Evolutionary conservation across 768 basidiomycete genomes (phyloP), one percentile per base, ranked within the genome.

Genomic region (Leccinum subtestaceum): DNA sequence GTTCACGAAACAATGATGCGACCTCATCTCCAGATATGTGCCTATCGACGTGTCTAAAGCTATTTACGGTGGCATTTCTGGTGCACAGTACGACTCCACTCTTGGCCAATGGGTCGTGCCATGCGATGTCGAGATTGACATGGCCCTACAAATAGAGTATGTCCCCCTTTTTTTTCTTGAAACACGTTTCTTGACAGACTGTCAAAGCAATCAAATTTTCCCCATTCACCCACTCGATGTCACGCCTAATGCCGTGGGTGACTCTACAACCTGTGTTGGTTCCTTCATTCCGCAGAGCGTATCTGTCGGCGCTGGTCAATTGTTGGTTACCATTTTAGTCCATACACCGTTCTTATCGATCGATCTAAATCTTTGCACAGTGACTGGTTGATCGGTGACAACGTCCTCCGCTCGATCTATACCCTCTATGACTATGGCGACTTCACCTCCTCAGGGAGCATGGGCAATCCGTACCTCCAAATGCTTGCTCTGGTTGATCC

Each of bases 361-460:
- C 31, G 19, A 34, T 53, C 58, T 66, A 43, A 67, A 47, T 27
- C 17, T 52, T 54, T 43, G 55, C 47, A 54, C 56, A 92, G 90
- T 68, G 92, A 94, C 70, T 88, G 89, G 86, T 78, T 94, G 48
- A 68, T 93, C 55, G 92, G 92, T 21, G 91, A 89, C 72, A 93
- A 90, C 66, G 81, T 91, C 69, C 80, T 94, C 59, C 90, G 92
- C 59, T 89, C 89, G 15, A 75, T 93, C 40, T 93, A 93, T 72
- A 82, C 89, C 8, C 75, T 94, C 57, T 94, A 92, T 70, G 88
- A 93, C 72, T 94, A 88, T 68, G 91, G 91, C 23, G 89, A 93
- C 74, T 91, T 84, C 63, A 82, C 86, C 67, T 70, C 78, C 12
- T 75, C 79, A 5, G 86, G 84, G 38, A 72, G 80, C 15, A 86